A percentile compares a stretch with the other conserved stretches of the same genome.
Conservation (phyloP, 768 basidiomycete genomes). For the Fibroporia radiculosa region DNA sequence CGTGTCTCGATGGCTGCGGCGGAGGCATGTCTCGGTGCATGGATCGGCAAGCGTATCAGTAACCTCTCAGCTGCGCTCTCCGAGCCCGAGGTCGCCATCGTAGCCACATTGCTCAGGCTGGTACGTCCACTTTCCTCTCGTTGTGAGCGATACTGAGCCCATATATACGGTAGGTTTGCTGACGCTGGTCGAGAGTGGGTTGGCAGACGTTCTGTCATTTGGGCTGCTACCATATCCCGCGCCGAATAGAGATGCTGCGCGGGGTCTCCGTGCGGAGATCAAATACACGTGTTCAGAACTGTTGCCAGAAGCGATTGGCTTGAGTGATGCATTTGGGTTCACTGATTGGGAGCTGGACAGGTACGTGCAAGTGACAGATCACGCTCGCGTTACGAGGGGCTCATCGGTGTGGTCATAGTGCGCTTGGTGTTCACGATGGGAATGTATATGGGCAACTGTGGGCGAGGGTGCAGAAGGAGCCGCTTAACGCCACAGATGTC, state of each 20-base stretch:
- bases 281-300: conserved; percentile 40
- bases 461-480: conserved; percentile 49
- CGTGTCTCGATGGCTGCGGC: conserved; percentile 56
- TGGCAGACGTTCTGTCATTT: conserved; percentile 55
- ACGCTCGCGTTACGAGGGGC: background rate
- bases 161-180: conserved; percentile 41
- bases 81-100: conserved; percentile 11
- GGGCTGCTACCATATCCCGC: conserved; percentile 27
- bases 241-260: conserved; percentile 33
- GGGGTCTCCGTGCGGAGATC: conserved; percentile 43
- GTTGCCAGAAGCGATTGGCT: conserved; percentile 55
- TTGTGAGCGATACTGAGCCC: background rate
- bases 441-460: conserved; percentile 63
- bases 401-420: conserved; percentile 27
- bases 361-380: conserved; percentile 22
- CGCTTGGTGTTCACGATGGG: conserved; percentile 56
- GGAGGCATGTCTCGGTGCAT: conserved; percentile 59
- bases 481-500: conserved; percentile 45
- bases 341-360: conserved; percentile 71
- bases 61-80: conserved; percentile 17
- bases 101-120: conserved; percentile 33
- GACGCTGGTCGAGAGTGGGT: conserved; percentile 43
- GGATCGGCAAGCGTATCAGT: conserved; percentile 42
- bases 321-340: conserved; percentile 70
- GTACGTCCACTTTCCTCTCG: conserved; percentile 24